These are phyloP conservation scores for Arthrobotrys sphaeroides DNA, from an alignment of 2,329 filamentous ascomycete genomes.

Conservation along the genomic window DNA sequence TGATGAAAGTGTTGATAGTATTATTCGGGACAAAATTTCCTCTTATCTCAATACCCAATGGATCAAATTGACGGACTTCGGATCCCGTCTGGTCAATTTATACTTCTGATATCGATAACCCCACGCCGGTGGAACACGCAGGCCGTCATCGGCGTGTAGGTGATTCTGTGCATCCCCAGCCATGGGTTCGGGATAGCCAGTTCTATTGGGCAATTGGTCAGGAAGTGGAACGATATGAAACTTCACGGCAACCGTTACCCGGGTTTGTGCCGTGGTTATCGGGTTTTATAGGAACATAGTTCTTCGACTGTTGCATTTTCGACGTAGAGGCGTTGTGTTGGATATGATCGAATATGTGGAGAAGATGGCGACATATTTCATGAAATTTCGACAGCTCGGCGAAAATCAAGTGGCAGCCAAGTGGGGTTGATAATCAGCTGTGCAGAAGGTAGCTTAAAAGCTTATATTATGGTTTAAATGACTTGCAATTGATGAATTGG, in stretches of 20 bases:
- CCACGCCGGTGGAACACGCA: neutral
- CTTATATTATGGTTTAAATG: neutral
- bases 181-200: neutral
- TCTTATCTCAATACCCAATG: neutral
- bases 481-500: neutral
- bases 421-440: neutral
- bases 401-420: neutral
- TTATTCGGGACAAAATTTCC: no score
- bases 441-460: neutral
- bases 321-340: conserved; percentile 25
- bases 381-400: neutral
- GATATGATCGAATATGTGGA: conserved; percentile 50
- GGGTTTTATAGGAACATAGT: neutral
- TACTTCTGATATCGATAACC: conserved; percentile 20
- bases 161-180: neutral
- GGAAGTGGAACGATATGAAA: neutral
- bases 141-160: conserved; percentile 15
- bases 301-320: conserved; percentile 27
- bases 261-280: conserved; percentile 22
- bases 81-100: conserved; percentile 18
- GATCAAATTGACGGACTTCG: neutral
- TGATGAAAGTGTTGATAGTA: neutral
- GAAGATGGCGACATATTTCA: conserved; percentile 52
- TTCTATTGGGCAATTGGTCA: conserved; percentile 38
- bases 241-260: conserved; percentile 34